Percentiles rank a stretch among this genome's conserved stretches.
phyloP scores from a whole-genome alignment of 305 asterid species.

The Ilex paraguariensis region DNA sequence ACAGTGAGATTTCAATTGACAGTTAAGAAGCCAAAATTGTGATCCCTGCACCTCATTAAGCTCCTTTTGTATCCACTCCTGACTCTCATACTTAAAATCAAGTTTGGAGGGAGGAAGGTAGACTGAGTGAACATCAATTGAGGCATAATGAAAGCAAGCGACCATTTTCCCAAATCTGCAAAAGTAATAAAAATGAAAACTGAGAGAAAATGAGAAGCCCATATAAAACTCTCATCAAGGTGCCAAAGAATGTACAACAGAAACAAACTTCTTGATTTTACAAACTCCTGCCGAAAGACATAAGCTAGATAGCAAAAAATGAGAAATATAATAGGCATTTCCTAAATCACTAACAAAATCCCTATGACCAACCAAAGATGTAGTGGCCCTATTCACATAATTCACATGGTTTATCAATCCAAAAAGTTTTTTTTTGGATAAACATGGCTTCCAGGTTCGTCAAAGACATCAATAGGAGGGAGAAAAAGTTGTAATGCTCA shows the following conservation, averaged over 20 bases:
- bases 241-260: no score
- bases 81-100: conserved; percentile 71
- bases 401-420: no score
- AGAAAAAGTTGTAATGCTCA: background rate
- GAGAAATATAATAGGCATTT: no score
- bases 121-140: conserved; percentile 96
- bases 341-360: no score
- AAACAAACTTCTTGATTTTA: no score
- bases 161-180: conserved; percentile 93
- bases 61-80: conserved; percentile 83
- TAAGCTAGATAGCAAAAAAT: no score
- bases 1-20: conserved; percentile 13
- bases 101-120: conserved; percentile 83
- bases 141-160: conserved; percentile 98
- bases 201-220: conserved; percentile 4
- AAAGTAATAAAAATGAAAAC: conserved; percentile 20
- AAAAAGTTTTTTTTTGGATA: no score
- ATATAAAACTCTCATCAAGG: background rate
- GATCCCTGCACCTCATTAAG: conserved; percentile 53
- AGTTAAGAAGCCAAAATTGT: conserved; percentile 5
- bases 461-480: background rate
- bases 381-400: no score
- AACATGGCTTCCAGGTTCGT: no score
- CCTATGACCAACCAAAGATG: no score
- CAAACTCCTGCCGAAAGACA: no score